Percentiles rank a stretch among this genome's conserved stretches.
phyloP scores from a whole-genome alignment of 2,329 filamentous ascomycete genomes.

The Curvularia sp. region DNA sequence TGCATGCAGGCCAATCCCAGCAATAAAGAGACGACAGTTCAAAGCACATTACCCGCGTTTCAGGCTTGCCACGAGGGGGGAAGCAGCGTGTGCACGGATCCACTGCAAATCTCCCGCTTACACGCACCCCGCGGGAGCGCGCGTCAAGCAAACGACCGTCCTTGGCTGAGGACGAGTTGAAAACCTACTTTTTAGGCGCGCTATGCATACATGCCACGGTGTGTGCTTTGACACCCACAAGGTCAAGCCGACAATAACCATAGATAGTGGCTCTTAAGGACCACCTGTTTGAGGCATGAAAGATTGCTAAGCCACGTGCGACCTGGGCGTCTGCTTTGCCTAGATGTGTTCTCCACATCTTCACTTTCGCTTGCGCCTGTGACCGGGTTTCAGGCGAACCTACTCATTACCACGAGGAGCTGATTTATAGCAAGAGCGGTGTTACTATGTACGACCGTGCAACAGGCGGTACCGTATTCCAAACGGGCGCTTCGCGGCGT shows the following conservation, averaged over 20 bases:
- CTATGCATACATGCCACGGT: not conserved
- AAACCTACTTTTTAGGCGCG: constrained; percentile 12
- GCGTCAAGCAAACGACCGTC: constrained; percentile 10
- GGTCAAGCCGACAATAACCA: not conserved
- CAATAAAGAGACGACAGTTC: constrained; percentile 9
- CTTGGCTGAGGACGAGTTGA: constrained; percentile 9
- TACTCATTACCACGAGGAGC: not conserved
- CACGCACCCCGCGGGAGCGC: constrained; percentile 12
- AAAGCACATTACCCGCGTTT: constrained; percentile 15
- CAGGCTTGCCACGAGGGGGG: constrained; percentile 22
- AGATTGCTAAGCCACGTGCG: not conserved
- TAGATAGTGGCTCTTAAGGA: not conserved
- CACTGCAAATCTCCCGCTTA: constrained; percentile 26
- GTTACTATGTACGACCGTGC: not conserved
- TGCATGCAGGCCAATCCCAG: constrained; percentile 7
- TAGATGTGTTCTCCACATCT: not conserved
- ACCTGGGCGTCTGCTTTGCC: constrained; percentile 1
- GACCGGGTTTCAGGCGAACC: constrained; percentile 7
- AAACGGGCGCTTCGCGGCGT: constrained; percentile 3
- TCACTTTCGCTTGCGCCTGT: not conserved
- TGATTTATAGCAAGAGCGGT: not conserved
- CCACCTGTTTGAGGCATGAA: not conserved
- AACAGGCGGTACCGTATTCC: not conserved
- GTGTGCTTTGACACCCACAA: not conserved
- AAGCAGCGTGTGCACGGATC: constrained; percentile 19